Conservation (phyloP, 2,329 filamentous ascomycete genomes). For the Aspergillus sergii region DNA sequence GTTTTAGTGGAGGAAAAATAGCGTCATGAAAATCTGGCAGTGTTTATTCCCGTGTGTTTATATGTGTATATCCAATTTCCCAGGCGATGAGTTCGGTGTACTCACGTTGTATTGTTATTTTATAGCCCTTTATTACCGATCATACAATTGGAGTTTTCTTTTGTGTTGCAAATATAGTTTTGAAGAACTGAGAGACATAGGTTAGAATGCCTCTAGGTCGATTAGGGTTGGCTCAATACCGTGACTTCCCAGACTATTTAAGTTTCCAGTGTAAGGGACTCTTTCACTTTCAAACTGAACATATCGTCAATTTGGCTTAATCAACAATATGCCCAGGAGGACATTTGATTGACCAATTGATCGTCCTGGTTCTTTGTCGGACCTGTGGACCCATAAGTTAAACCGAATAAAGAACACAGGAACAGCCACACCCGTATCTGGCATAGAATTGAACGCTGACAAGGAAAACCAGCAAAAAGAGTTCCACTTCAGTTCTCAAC, state of each 20-base stretch:
- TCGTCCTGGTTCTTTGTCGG: not conserved
- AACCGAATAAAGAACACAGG: not conserved
- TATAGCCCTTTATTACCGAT: slow-evolving; percentile 29
- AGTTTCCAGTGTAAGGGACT: not conserved
- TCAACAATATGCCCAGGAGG: not conserved
- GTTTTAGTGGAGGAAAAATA: slow-evolving; percentile 28
- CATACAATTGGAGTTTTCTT: slow-evolving; percentile 33
- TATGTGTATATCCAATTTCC: slow-evolving; percentile 44
- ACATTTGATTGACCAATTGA: not conserved
- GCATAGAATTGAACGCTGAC: not conserved
- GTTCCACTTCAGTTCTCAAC: not conserved
- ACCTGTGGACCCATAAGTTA: not conserved
- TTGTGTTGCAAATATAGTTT: slow-evolving; percentile 15
- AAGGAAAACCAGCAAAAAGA: not conserved
- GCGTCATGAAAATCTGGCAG: slow-evolving; percentile 35
- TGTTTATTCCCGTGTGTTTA: slow-evolving; percentile 34
- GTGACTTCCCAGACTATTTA: not conserved
- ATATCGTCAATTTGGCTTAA: not conserved
- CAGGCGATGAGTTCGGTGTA: slow-evolving; percentile 41
- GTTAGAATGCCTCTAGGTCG: not conserved
- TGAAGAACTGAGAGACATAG: not conserved
- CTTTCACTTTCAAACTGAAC: not conserved
- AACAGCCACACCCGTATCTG: not conserved
- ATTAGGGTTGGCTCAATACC: not conserved
- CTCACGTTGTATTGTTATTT: slow-evolving; percentile 30